Evolutionary conservation across 768 basidiomycete genomes (phyloP), one percentile per base, ranked within the genome.

Genomic region (Saitozyma podzolica): DNA sequence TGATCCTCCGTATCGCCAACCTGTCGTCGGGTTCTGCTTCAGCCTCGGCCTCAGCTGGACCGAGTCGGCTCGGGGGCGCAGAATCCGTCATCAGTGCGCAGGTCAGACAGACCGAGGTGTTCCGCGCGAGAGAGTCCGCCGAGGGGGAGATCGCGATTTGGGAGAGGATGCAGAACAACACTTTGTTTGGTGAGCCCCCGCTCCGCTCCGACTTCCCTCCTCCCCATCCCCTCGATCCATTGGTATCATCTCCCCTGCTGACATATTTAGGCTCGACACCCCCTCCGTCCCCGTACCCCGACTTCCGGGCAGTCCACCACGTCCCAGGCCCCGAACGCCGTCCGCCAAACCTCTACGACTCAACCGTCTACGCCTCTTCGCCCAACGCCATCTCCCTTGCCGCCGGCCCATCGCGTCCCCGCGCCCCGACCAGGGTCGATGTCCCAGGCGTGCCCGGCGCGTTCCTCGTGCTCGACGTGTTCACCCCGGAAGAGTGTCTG

Each of bases 261-360:
- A 37, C 56, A 20, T 56, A 54, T 43, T 43, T 41, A 73, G 71
- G 64, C 29, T 29, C 29, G 19, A 58, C 50, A 14, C 64, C 66
- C 13, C 67, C 63, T n/a, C 62, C 62, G 13, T 43, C 29, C 1
- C 69, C 70, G 0, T 71, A 73, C 41, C 74, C 74, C 7, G 54
- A 52, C 16, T 76, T 74, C 63, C 37, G 58, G 58, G 42, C 65
- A 40, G 73, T 80, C n/a, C 75, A 81, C 48, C 81, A 78, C 19
- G 82, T 82, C 0, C 81, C 81, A 6, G 85, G 83, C 0, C 78
- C 81, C n/a, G 81, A 82, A 1, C 82, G 85, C 17, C 81, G 83
- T 10, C 85, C 85, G 0, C 84, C 84, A 19, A 86, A 86, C 69
- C 80, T 82, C 47, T 82, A 84, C 72, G 81, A 83, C 9, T 83